These are phyloP conservation scores for Eutrema japonicum DNA, from an alignment of 345 rosid genomes.

Conservation along the genomic window DNA sequence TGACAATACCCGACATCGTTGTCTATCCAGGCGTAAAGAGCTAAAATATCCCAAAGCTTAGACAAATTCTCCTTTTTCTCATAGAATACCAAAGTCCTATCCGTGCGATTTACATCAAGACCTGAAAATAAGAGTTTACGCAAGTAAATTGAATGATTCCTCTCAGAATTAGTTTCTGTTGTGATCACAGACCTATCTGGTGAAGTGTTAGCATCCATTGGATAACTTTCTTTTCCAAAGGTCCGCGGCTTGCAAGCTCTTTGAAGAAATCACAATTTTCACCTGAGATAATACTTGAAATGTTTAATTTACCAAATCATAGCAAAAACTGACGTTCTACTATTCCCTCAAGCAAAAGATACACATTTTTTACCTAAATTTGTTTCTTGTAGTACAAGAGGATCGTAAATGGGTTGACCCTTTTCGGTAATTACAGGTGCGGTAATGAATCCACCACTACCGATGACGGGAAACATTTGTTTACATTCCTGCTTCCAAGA, in stretches of 20 bases:
- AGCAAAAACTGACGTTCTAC: slow-evolving; percentile 6
- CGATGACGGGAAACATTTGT: slow-evolving; percentile 74
- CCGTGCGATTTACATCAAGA: slow-evolving; percentile 93
- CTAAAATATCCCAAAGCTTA: slow-evolving; percentile 93
- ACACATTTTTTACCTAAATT: slow-evolving; percentile 49
- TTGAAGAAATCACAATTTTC: slow-evolving; percentile 53
- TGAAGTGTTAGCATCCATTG: slow-evolving; percentile 90
- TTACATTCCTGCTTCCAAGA: slow-evolving; percentile 83
- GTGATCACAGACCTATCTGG: slow-evolving; percentile 79
- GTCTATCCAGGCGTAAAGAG: slow-evolving; percentile 96
- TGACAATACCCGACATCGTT: slow-evolving; percentile 94
- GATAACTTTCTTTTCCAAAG: slow-evolving; percentile 76
- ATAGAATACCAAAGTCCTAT: slow-evolving; percentile 87
- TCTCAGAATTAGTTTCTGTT: slow-evolving; percentile 3
- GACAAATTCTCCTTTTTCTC: slow-evolving; percentile 90
- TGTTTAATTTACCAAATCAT: slow-evolving; percentile 24
- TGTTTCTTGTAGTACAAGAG: slow-evolving; percentile 75
- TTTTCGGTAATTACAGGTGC: slow-evolving; percentile 89
- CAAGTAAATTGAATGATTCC: not conserved
- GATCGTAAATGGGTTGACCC: slow-evolving; percentile 82
- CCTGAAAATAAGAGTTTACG: slow-evolving; percentile 49
- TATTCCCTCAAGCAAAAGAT: slow-evolving; percentile 33
- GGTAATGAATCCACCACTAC: slow-evolving; percentile 85
- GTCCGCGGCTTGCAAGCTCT: slow-evolving; percentile 56
- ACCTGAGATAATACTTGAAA: slow-evolving; percentile 18